Evolutionary conservation across 2,329 filamentous ascomycete genomes (phyloP).

Genomic region (Zasmidium cellare): DNA sequence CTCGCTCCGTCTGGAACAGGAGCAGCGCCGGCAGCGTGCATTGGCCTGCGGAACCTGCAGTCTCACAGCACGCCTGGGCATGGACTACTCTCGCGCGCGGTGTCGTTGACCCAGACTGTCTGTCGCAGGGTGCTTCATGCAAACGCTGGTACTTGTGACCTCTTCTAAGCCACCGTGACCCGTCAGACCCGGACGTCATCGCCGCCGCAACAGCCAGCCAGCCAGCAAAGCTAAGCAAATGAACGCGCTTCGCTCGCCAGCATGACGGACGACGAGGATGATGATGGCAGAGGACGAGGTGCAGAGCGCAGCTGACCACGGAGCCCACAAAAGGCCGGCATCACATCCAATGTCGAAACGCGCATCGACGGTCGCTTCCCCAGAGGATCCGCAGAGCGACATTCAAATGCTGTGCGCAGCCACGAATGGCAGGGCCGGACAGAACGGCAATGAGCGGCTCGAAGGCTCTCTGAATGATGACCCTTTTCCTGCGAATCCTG

Average conservation of each 20-base stretch:
- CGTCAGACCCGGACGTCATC: conserved; percentile 16
- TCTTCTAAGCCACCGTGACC: conserved; percentile 12
- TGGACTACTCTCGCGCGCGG: not conserved
- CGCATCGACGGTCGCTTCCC: not conserved
- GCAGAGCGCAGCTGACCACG: conserved; percentile 3
- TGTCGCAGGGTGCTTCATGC: conserved; percentile 18
- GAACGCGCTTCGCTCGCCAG: conserved; percentile 10
- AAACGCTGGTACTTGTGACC: conserved; percentile 22
- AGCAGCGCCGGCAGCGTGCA: conserved; percentile 15
- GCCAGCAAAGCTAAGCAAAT: conserved; percentile 16
- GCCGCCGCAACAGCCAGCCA: conserved; percentile 5
- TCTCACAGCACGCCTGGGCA: not conserved
- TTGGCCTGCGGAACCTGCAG: conserved; percentile 18
- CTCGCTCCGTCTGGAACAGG: not conserved
- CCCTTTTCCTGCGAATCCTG: not conserved
- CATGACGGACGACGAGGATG: not conserved
- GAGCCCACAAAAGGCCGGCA: not conserved
- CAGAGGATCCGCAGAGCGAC: not conserved
- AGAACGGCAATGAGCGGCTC: not conserved
- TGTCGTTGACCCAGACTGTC: conserved; percentile 2
- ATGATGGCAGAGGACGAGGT: not conserved
- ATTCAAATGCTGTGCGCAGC: too few species aligned
- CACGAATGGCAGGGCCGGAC: not conserved
- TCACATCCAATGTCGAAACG: not conserved
- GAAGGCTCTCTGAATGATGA: not conserved